Evolutionary conservation across 2,329 filamentous ascomycete species (phyloP), one percentile per base, ranked within the genome.

Genomic region (Hypoxylon sp.): DNA sequence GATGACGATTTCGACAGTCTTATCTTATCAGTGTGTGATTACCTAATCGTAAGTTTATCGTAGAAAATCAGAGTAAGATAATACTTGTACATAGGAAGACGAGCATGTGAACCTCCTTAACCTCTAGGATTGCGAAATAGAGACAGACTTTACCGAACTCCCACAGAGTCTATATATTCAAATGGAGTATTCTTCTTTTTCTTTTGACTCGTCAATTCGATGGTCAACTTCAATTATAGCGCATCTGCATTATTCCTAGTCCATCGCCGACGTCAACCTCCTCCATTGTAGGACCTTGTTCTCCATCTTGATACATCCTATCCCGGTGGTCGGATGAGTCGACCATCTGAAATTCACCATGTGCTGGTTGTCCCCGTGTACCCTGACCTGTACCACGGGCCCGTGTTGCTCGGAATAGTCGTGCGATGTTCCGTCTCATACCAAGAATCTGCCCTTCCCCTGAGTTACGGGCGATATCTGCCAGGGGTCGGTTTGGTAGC

Each of bases 381-480:
- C 19, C 7, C 10, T 28, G 34, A 45, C 34, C 36, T 21, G 21
- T 14, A 14, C 30, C 43, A 6, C 32, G 58, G 9, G n/a, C 45
- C 19, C 30, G 46, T 23, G 17, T 62, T 21, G 62, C 49, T 55
- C 62, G 49, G 21, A 68, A 68, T 43, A 65, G 17, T 17, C 62
- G 58, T 13, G 58, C 58, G 17, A 71, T 41, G 32, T 73, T 73
- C 19, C 45, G 59, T 38, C 72, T 67, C 38, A 72, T 49, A 2
- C 71, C 71, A 21, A 74, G 43, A 21, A 71, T 63, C 34, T 73
- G 71, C 17, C 66, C 71, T 2, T 60, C 57, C 19, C 68, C 66
- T 10, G 68, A 68, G 41, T 71, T 59, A 21, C 58, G 67, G n/a
- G 69, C 71, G 17, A 74, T 72, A n/a, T 73, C 55, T 2, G 63